phyloP scores from a whole-genome alignment of 2,329 filamentous ascomycete species.

The Daldinia sp. region DNA sequence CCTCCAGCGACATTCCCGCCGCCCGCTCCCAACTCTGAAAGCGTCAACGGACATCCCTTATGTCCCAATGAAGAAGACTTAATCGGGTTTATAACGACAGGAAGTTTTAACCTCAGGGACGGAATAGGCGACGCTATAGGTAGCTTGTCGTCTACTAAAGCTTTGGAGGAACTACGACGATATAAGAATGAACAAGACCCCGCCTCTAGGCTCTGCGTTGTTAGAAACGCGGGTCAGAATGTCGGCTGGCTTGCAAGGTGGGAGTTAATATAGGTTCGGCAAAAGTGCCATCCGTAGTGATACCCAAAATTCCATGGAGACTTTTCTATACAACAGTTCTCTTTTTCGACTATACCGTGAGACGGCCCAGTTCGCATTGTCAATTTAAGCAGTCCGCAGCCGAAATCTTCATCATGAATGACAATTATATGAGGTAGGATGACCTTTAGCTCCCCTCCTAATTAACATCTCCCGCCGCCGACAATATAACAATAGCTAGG shows the following conservation, averaged over 20 bases:
- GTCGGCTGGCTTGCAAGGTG: conserved; percentile 84
- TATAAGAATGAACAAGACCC: conserved; percentile 49
- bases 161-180: conserved; percentile 58
- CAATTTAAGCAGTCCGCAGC: too few relatives aligned
- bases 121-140: conserved; percentile 83
- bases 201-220: conserved; percentile 76
- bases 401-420: not conserved
- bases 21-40: conserved; percentile 52
- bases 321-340: not conserved
- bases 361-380: not conserved
- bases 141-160: conserved; percentile 71
- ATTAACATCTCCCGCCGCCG: not conserved
- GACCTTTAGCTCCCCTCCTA: not conserved
- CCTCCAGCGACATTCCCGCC: conserved; percentile 53
- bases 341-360: not conserved
- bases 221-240: conserved; percentile 82
- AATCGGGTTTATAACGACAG: conserved; percentile 90
- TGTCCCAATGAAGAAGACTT: conserved; percentile 82
- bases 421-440: conserved; percentile 4
- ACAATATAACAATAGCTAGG: not conserved
- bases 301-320: conserved; percentile 7
- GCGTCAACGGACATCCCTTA: conserved; percentile 67
- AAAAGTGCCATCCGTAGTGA: conserved; percentile 4
- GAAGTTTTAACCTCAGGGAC: conserved; percentile 82
- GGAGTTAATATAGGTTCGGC: conserved; percentile 67